phyloP scores from a whole-genome alignment of 176 grass and related monocot species.

The Phyllostachys edulis region DNA sequence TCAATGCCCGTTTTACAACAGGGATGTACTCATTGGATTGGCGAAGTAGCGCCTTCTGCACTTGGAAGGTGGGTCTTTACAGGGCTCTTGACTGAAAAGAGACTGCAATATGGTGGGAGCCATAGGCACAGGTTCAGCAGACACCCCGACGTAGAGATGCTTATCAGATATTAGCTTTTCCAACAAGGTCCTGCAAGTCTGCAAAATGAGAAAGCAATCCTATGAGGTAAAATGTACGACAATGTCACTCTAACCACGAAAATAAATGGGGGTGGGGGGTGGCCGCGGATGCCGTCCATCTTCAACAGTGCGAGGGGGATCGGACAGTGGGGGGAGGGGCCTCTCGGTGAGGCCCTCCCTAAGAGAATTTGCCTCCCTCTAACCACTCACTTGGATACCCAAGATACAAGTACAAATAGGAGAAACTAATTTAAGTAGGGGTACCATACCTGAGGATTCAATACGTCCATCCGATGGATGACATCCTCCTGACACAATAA shows the following conservation, averaged over 20 bases:
- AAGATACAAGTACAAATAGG: background rate
- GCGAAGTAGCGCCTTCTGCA: conserved; percentile 65
- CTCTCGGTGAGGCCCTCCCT: too few species aligned
- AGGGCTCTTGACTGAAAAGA: conserved; percentile 34
- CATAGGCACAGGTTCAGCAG: conserved; percentile 42
- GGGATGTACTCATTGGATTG: conserved; percentile 63
- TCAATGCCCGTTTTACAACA: conserved; percentile 23
- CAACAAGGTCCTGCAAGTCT: conserved; percentile 83
- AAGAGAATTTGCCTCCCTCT: too few species aligned
- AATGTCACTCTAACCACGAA: background rate
- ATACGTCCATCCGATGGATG: conserved; percentile 74
- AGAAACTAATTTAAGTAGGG: background rate
- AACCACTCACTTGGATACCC: background rate
- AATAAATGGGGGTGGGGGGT: too few species aligned
- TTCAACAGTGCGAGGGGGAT: too few species aligned
- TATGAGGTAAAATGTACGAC: background rate
- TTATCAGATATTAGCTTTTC: conserved; percentile 53
- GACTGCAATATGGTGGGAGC: conserved; percentile 56
- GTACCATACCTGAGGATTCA: conserved; percentile 82
- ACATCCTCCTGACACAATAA: conserved; percentile 69
- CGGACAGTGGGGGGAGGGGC: too few species aligned
- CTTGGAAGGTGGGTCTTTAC: conserved; percentile 13
- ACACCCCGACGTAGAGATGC: conserved; percentile 50
- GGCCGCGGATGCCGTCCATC: too few species aligned
- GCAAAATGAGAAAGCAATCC: conserved; percentile 16